phyloP scores from a whole-genome alignment of 2,329 filamentous ascomycete species.

The Chaetomiaceae sp. region DNA sequence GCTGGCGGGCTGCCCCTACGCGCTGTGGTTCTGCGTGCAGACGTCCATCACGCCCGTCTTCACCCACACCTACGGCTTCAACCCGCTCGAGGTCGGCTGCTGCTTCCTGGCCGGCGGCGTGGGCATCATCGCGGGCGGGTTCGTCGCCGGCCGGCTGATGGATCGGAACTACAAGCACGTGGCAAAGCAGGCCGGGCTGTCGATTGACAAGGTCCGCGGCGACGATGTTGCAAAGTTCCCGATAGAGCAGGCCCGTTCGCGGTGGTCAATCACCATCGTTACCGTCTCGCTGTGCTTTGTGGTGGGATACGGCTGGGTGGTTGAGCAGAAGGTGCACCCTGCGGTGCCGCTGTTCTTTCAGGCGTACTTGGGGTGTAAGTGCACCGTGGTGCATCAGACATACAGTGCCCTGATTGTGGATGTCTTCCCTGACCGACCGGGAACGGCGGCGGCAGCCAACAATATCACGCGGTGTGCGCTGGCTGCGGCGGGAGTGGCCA shows the following conservation, averaged over 20 bases:
- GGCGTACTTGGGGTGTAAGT: slow-evolving; percentile 2
- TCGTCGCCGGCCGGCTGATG: background rate
- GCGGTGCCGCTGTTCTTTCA: slow-evolving; percentile 1
- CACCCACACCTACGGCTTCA: background rate
- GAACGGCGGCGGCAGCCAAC: background rate
- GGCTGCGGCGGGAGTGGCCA: background rate
- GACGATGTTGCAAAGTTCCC: background rate
- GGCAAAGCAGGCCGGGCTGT: background rate
- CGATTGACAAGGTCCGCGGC: background rate
- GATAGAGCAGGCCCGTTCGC: slow-evolving; percentile 1
- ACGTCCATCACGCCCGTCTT: slow-evolving; percentile 4
- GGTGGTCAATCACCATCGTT: background rate
- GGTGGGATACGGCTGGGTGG: slow-evolving; percentile 1
- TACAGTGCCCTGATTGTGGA: slow-evolving; percentile 7
- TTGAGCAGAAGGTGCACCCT: background rate
- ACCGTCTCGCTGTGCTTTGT: background rate
- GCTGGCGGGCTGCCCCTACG: slow-evolving; percentile 6
- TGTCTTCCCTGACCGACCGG: background rate
- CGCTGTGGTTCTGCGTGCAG: slow-evolving; percentile 5
- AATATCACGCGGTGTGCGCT: slow-evolving; percentile 3
- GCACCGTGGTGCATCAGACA: slow-evolving; percentile 1
- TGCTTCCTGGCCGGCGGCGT: slow-evolving; percentile 1
- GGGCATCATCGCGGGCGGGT: slow-evolving; percentile 1
- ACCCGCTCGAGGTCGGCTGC: background rate
- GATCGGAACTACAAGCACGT: slow-evolving; percentile 3